Conservation (phyloP, 179 eudicot species). For the Silene vulgaris region DNA sequence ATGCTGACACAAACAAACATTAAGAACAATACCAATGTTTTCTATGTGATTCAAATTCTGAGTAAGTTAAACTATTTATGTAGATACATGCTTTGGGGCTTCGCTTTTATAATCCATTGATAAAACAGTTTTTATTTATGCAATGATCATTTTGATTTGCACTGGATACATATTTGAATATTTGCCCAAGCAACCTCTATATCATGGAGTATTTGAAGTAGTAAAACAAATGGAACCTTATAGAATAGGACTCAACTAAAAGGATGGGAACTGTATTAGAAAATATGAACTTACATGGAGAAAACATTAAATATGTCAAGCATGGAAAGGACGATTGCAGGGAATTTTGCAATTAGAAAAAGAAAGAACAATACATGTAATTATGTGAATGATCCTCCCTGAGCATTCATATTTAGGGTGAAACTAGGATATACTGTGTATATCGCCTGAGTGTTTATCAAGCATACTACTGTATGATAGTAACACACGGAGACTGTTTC, state of each 20-base stretch:
- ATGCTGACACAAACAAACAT: slow-evolving; percentile 93
- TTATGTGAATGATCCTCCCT: background rate
- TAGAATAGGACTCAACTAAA: background rate
- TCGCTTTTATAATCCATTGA: background rate
- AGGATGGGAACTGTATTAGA: background rate
- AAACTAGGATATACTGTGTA: background rate
- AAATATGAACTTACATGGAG: too few relatives aligned
- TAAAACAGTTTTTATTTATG: background rate
- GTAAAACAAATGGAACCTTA: background rate
- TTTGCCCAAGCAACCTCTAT: background rate
- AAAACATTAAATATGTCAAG: background rate
- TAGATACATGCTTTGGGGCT: background rate
- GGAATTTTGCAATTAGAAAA: background rate
- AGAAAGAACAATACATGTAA: background rate
- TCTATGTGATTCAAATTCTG: slow-evolving; percentile 69
- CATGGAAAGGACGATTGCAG: background rate
- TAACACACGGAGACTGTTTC: background rate
- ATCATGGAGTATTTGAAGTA: too few relatives aligned
- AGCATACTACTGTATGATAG: too few relatives aligned
- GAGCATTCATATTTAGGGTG: background rate
- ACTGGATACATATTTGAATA: background rate
- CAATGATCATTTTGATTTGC: background rate
- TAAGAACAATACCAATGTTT: slow-evolving; percentile 77
- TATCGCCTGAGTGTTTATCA: too few relatives aligned
- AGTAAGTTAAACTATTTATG: slow-evolving; percentile 36